Evolutionary conservation across 306 rosid species (phyloP).

Genomic region (Vachellia pachyceras): DNA sequence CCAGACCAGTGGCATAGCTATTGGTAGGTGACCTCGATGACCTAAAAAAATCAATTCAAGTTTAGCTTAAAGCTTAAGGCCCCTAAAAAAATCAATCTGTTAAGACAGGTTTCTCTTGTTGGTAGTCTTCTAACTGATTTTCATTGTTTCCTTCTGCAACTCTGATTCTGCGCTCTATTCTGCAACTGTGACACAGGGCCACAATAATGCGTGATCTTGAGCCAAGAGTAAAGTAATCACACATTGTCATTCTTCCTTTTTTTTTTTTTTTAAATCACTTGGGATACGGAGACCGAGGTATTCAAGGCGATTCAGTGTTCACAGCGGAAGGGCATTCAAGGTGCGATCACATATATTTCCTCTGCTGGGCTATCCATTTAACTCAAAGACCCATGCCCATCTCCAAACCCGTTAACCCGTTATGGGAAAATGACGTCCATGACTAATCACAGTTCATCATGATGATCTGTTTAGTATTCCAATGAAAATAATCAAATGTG

Average conservation of each 20-base stretch:
- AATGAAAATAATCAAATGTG: background rate
- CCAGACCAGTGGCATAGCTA: background rate
- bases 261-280: too few relatives aligned
- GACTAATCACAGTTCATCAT: background rate
- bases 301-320: too few relatives aligned
- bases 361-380: background rate
- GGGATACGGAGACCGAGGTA: too few relatives aligned
- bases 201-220: background rate
- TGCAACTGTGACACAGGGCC: background rate
- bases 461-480: background rate
- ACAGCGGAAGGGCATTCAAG: too few relatives aligned
- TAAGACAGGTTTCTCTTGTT: background rate
- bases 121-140: background rate
- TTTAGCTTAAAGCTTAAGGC: background rate
- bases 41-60: background rate
- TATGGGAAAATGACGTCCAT: background rate
- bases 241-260: background rate
- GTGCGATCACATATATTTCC: too few relatives aligned
- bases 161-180: background rate
- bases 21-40: background rate
- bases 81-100: too few relatives aligned
- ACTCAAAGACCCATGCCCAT: background rate
- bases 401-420: background rate
- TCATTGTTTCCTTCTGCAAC: background rate
- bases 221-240: background rate